Base-by-base conservation (phyloP, 768 basidiomycete species). In the Ramaria rubella region DNA sequence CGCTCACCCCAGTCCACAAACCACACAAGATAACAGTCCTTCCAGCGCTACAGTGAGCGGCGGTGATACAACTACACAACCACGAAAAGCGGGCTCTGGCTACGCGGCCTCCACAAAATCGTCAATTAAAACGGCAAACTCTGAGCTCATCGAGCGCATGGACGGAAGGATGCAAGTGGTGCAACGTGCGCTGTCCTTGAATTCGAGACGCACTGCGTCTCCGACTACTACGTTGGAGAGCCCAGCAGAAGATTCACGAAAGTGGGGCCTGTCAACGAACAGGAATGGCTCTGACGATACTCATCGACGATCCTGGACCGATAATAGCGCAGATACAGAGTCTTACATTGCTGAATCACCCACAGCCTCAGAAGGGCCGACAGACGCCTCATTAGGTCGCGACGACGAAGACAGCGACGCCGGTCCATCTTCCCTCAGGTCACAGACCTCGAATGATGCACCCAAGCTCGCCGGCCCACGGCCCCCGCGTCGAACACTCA, bases 81-180 rank as follows among this genome's bases (percentile, higher is more conserved):
- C 73, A 76, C 61, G 75, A 73, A 44, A 76, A 76, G 63, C 77
- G 86, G 67, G 61, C 74, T 77, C 49, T 11, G 49, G 27, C 17
- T 30, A 34, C 33, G 49, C 49, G 9, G 31, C 21, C 7, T 51
- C 49, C 15, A 51, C 49, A 31, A 51, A 51, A 36, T 51, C 49
- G 19, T 51, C 49, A n/a, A 36, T 51, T 70, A 81, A 66, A 77
- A 87, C 63, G 58, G 81, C 86, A 7, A 79, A 89, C 65, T 83
- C 87, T 29, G 85, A 80, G 50, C 77, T 75, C 8, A 79, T 87
- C 55, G 88, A 89, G 62, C 72, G 75, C 55, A 77, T 89, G 63
- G 85, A 78, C 2, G 81, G 76, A 26, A 77, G 71, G 34, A 82
- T 89, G 77, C 84, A 87, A 69, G 83, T 91, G 43, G 77, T 83